phyloP scores from a whole-genome alignment of 148 eudicot genomes.

The Camellia lanceoleosa region DNA sequence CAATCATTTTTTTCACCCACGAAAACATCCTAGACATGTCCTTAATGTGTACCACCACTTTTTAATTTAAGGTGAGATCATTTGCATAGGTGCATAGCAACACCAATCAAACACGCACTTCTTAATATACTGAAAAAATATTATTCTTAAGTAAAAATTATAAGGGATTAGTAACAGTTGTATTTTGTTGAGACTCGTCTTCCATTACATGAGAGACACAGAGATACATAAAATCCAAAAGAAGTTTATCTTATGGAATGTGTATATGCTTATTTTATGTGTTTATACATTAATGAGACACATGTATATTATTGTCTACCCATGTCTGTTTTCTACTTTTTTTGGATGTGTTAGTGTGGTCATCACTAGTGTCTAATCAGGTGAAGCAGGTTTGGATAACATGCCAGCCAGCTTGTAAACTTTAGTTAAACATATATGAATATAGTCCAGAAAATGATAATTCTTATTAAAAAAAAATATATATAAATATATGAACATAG shows the following conservation, averaged over 20 bases:
- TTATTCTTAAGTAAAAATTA: not conserved
- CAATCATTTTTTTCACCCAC: not conserved
- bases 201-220: not conserved
- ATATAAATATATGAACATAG: not conserved
- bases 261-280: not conserved
- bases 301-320: not conserved
- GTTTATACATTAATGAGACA: not conserved
- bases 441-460: not conserved
- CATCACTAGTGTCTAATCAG: not conserved
- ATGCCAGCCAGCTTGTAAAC: not conserved
- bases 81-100: not conserved
- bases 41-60: not conserved
- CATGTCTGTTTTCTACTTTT: not conserved
- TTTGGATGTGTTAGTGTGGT: not conserved
- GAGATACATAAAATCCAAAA: not conserved
- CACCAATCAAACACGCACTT: not conserved
- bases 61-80: not conserved
- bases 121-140: not conserved
- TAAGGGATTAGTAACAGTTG: not conserved
- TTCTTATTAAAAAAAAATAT: not conserved
- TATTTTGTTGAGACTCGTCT: constrained; percentile 3
- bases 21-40: constrained; percentile 3
- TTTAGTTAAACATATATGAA: not conserved
- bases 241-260: not conserved
- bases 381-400: not conserved